These are phyloP conservation scores for Ogataea henricii DNA, from an alignment of 805 yeast species.

Conservation along the genomic window DNA sequence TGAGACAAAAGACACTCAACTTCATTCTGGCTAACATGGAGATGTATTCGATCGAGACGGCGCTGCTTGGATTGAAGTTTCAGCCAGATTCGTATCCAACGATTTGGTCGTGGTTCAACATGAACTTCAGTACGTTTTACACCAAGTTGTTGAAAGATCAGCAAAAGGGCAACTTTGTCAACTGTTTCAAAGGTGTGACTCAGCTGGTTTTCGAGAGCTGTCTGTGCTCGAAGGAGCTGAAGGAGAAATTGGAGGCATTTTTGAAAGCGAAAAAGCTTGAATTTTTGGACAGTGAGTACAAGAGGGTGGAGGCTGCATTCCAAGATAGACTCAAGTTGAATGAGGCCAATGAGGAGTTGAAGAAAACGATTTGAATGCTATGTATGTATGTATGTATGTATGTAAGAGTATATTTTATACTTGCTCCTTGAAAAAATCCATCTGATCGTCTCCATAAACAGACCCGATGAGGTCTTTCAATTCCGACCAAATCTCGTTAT, in stretches of 20 bases:
- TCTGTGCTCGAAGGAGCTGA: constrained; percentile 22
- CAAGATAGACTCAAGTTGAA: constrained; percentile 30
- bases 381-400: not conserved
- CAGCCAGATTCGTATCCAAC: constrained; percentile 33
- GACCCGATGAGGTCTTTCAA: constrained; percentile 56
- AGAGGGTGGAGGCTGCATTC: constrained; percentile 22
- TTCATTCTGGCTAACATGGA: constrained; percentile 60
- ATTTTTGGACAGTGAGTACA: constrained; percentile 25
- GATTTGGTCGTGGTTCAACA: constrained; percentile 59
- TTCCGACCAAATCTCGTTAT: constrained; percentile 36
- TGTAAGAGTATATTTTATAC: not conserved
- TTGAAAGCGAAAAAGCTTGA: constrained; percentile 25
- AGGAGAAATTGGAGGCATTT: constrained; percentile 21
- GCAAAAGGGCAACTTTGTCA: constrained; percentile 44
- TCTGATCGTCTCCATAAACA: constrained; percentile 44
- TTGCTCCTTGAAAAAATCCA: constrained; percentile 26
- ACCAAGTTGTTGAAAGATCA: constrained; percentile 44
- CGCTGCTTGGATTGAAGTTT: constrained; percentile 55
- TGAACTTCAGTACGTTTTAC: constrained; percentile 55
- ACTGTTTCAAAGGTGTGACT: constrained; percentile 47
- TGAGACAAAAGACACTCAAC: constrained; percentile 56
- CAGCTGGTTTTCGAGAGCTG: constrained; percentile 41
- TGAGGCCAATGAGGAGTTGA: constrained; percentile 26
- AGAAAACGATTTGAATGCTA: not conserved
- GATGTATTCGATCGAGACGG: constrained; percentile 53